Base-by-base conservation (phyloP, 495 filamentous ascomycete genomes). In the Podospora pseudoanserina region DNA sequence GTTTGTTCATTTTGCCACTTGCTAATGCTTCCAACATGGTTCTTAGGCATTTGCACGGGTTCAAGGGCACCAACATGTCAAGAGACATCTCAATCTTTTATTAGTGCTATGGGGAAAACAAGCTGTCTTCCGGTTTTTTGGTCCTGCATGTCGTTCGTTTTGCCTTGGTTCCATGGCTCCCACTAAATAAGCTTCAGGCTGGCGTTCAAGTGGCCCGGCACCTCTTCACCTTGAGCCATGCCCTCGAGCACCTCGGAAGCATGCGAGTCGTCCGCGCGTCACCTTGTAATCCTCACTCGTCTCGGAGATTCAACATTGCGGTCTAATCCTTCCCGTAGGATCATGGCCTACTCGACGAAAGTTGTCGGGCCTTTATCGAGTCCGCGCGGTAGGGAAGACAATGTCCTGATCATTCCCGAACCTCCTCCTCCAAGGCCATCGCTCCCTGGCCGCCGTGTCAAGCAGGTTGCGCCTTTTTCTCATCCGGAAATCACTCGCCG, bases 221-320 rank as follows among this genome's bases (percentile, higher is more conserved):
- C 0, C 27, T 18, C 59, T 49, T 49, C 15, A 49, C 61, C 61
- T 15, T 23, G 18, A 63, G 61, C 32, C 61, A 63, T 63, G 61
- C 18, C 30, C 61, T 63, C n/a, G 30, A 18, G 16, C 15, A 34
- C 32, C 13, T 15, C 61, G 6, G n/a, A 44, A 23, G 28, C 32
- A 63, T 63, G 61, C 61, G 34, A 23, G 61, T 63, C 30, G 30
- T 39, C 61, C 30, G 30, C 30, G 28, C 61, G 61, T 63, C 27
- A 13, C 16, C 28, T 39, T 11, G 27, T 16, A 63, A 63, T 32
- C 7, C 34, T 32, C n/a, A 13, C 61, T 27, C 15, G n/a, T 63
- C 61, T 5, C 19, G 28, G 32, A 34, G 30, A 5, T 63, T n/a
- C 59, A 39, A 18, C n/a, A 63, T 32, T 20, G 18, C 27, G 15